These are phyloP conservation scores for Prosopis cineraria DNA, from an alignment of 306 rosid genomes.

Conservation along the genomic window DNA sequence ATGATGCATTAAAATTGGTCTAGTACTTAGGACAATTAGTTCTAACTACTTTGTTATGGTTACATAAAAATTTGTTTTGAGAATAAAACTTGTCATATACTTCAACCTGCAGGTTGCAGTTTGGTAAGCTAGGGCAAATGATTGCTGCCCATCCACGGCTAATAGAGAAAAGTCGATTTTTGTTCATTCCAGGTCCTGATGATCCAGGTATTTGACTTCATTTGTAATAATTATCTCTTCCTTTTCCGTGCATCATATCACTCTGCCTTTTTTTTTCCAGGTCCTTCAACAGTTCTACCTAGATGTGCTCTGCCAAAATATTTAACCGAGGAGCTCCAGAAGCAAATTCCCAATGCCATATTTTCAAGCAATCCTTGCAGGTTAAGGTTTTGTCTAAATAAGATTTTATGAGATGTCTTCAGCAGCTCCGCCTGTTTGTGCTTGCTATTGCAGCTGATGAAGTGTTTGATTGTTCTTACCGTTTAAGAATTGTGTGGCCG, in stretches of 20 bases:
- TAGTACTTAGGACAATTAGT: conserved; percentile 6
- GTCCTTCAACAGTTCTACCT: conserved; percentile 81
- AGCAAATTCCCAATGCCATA: conserved; percentile 76
- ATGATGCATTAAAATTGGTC: not conserved
- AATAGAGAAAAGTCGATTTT: conserved; percentile 68
- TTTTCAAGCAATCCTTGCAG: conserved; percentile 97
- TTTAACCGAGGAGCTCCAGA: conserved; percentile 80
- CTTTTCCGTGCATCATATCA: conserved; percentile 10
- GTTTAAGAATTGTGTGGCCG: conserved; percentile 35
- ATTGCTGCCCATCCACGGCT: conserved; percentile 74
- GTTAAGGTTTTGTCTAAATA: conserved; percentile 41
- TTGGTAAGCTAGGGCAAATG: conserved; percentile 82
- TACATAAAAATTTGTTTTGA: conserved; percentile 2
- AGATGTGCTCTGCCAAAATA: conserved; percentile 79
- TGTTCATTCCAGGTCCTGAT: conserved; percentile 95
- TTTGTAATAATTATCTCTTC: conserved; percentile 25
- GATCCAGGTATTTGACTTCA: conserved; percentile 70
- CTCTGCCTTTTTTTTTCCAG: conserved; percentile 43
- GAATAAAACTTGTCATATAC: conserved; percentile 24
- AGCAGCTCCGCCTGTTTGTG: conserved; percentile 17
- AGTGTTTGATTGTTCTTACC: conserved; percentile 25
- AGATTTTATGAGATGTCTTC: conserved; percentile 18
- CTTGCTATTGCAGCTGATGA: conserved; percentile 28
- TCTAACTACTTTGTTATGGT: conserved; percentile 9
- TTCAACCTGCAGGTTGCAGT: conserved; percentile 62